phyloP scores from a whole-genome alignment of 352 stramenopile genomes.

The Phytophthora capsici region DNA sequence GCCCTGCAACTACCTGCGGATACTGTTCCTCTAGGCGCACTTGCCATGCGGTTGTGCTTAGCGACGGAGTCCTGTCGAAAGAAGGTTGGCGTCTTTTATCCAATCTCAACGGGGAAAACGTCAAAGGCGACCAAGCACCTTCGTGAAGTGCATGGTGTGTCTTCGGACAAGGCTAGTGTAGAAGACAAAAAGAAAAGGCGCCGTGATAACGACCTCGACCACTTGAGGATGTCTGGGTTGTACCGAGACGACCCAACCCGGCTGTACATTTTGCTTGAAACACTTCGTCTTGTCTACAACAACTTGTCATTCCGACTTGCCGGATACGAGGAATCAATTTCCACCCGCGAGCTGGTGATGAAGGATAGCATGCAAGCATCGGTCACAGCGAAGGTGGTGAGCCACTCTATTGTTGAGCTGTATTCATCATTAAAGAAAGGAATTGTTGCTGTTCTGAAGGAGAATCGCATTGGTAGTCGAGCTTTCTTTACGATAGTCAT shows the following conservation, averaged over 20 bases:
- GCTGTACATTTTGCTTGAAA: background rate
- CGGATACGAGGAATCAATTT: background rate
- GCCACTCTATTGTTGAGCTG: background rate
- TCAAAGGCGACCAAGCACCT: background rate
- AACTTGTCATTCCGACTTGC: background rate
- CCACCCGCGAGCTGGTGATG: background rate
- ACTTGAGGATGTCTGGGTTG: background rate
- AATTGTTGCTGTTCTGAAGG: background rate
- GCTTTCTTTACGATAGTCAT: too few relatives aligned
- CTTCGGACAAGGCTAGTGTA: background rate
- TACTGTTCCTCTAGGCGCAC: too few relatives aligned
- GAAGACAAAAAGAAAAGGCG: background rate
- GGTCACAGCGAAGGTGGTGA: background rate
- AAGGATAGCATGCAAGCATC: slow-evolving; percentile 1
- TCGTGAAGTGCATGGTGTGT: slow-evolving; percentile 2
- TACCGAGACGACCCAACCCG: background rate
- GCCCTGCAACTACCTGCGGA: too few relatives aligned
- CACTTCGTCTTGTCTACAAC: background rate
- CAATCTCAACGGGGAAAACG: too few relatives aligned
- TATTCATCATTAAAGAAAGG: background rate
- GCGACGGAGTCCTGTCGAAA: too few relatives aligned
- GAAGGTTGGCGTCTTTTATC: too few relatives aligned
- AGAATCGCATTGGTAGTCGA: background rate
- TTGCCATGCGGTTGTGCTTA: too few relatives aligned
- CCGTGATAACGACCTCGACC: background rate